Conservation (phyloP, 257 asterid species). For the Leptodermis oblonga region DNA sequence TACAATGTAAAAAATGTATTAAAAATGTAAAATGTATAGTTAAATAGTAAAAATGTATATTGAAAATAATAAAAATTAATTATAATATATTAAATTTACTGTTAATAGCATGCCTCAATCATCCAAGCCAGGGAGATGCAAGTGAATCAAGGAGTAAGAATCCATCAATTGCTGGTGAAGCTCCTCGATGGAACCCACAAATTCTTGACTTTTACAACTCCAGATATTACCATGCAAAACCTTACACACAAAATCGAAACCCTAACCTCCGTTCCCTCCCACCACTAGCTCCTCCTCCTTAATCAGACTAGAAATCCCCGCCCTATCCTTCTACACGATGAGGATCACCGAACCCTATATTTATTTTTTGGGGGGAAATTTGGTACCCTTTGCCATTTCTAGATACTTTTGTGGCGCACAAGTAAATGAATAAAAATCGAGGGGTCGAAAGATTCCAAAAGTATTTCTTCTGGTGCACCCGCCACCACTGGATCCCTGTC, state of each 20-base stretch:
- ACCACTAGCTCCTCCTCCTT: constrained; percentile 47
- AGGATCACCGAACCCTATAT: constrained; percentile 29
- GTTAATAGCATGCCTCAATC: no score
- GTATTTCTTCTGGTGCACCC: not conserved
- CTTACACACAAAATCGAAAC: constrained; percentile 52
- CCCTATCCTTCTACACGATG: constrained; percentile 32
- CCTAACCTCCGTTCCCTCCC: constrained; percentile 58
- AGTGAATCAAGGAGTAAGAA: constrained; percentile 6
- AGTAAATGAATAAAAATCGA: no score
- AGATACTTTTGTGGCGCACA: no score
- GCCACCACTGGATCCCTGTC: not conserved
- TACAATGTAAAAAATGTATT: no score
- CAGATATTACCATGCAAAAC: constrained; percentile 36
- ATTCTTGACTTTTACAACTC: constrained; percentile 45
- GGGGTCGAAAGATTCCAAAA: no score
- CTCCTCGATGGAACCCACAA: constrained; percentile 69
- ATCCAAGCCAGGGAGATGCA: constrained; percentile 12
- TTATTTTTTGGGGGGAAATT: no score
- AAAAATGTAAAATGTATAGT: no score
- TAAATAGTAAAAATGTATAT: no score
- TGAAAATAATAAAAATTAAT: no score
- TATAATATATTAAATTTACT: no score
- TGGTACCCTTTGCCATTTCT: not conserved
- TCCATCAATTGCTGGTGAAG: constrained; percentile 55
- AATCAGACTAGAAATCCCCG: not conserved